Base-by-base conservation (phyloP, 441 rosid genomes). In the Brassica balearica region DNA sequence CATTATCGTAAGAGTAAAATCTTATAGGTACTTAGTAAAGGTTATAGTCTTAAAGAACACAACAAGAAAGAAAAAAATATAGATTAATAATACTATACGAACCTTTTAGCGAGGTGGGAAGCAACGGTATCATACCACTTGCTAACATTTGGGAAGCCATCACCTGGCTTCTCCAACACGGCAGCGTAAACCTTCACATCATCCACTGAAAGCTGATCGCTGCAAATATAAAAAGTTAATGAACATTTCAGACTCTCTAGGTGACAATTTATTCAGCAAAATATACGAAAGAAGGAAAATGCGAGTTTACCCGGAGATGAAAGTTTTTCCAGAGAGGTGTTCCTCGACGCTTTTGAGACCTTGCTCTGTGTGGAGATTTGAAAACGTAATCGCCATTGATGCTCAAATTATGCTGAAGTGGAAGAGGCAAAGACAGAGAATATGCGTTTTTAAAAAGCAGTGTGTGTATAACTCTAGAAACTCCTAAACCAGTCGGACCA, bases 161-260 rank as follows among this genome's bases (percentile, higher is more conserved):
- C 85, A 2, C 88, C 87, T 1, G 92, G 97, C 11, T 86, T 84
- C 80, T 34, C 78, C 79, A 48, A 69, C 63, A 91, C 86, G 27
- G 91, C 94, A 3, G 87, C 94, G 82, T 85, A 90, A 5, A 91
- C 98, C 87, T 85, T 93, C n/a, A 89, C 75, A 58, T 93, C 97
- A 75, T 89, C 97, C 82, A 83, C 85, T 3, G 92, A 80, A 41
- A 89, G 68, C 59, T 80, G 70, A 74, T 62, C 59, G 15, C 88
- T 86, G 77, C n/a, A 53, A 4, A 1, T n/a, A 48, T 12, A 48
- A 46, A 11, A 56, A n/a, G 1, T 56, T 9, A 22, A 58, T 1
- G 29, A 22, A 22, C 29, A 59, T 2, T 1, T 58, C 63, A 55
- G 23, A 17, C 59, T 53, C 59, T 29, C 34, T 29, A 29, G 34